Evolutionary conservation across 73 alveolate species (phyloP).

Genomic region (Paramecium biaurelia): DNA sequence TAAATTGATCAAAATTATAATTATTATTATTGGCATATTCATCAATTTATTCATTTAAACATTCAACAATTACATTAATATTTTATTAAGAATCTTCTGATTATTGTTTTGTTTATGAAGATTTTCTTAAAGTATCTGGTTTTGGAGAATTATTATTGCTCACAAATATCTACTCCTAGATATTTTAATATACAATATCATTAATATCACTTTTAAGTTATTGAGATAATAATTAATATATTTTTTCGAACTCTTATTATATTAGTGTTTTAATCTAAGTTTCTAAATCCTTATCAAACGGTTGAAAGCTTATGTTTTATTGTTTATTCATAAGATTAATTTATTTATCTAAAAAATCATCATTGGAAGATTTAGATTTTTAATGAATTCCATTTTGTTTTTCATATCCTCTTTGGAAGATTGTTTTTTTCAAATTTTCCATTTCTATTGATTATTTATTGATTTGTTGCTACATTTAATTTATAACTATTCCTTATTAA

Average conservation of each 20-base stretch:
- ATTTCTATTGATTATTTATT: background rate
- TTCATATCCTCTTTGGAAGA: background rate
- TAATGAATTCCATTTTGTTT: background rate
- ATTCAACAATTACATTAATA: background rate
- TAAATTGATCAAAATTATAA: background rate
- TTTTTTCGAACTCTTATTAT: background rate
- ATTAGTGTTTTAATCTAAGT: background rate
- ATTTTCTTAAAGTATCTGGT: conserved; percentile 12
- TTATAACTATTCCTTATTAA: background rate
- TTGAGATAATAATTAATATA: background rate
- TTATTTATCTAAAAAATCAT: background rate
- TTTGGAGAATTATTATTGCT: conserved; percentile 1
- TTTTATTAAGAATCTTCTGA: background rate
- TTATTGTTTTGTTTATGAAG: background rate
- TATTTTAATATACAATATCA: background rate
- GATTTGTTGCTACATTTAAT: background rate
- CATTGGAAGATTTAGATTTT: background rate
- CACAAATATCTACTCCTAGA: background rate
- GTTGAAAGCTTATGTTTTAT: background rate
- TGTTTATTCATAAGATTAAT: background rate
- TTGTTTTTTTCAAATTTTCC: background rate
- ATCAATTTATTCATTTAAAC: background rate
- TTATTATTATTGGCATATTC: background rate
- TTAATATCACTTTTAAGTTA: background rate
- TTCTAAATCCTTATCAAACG: background rate